Percentiles rank a stretch among this genome's conserved stretches.
Conservation (phyloP, 768 basidiomycete genomes). For the Pholiota microspora region DNA sequence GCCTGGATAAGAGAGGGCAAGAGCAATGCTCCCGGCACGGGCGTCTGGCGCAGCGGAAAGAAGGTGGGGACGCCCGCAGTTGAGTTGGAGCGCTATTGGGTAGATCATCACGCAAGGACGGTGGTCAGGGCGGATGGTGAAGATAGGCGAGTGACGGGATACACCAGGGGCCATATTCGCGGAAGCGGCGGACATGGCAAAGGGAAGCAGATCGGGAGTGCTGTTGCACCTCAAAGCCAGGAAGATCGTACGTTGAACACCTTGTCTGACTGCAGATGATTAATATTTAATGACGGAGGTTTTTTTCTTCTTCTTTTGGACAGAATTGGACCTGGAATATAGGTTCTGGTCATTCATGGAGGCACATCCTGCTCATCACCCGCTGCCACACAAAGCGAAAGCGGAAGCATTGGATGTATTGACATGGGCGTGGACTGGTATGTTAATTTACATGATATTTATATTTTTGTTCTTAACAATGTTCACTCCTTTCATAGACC, state of each 20-base stretch:
- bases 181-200: constrained; percentile 19
- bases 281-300: background rate
- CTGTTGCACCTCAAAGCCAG: constrained; percentile 20
- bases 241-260: constrained; percentile 43
- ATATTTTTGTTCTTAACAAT: background rate
- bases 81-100: constrained; percentile 46
- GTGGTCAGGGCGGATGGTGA: constrained; percentile 28
- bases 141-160: constrained; percentile 2
- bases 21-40: background rate
- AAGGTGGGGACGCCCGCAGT: constrained; percentile 34
- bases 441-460: constrained; percentile 8
- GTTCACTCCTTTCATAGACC: constrained; percentile 42
- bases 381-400: constrained; percentile 53
- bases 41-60: constrained; percentile 20
- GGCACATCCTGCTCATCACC: constrained; percentile 69
- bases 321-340: constrained; percentile 75
- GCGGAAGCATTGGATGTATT: constrained; percentile 73
- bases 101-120: constrained; percentile 60
- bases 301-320: background rate
- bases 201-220: constrained; percentile 15
- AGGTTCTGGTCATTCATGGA: constrained; percentile 84
- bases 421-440: constrained; percentile 80
- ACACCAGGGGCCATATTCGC: constrained; percentile 32
- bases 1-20: constrained; percentile 56
- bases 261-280: background rate